Base-by-base conservation (phyloP, 768 basidiomycete species). In the Rubroboletus pulcherrimus region DNA sequence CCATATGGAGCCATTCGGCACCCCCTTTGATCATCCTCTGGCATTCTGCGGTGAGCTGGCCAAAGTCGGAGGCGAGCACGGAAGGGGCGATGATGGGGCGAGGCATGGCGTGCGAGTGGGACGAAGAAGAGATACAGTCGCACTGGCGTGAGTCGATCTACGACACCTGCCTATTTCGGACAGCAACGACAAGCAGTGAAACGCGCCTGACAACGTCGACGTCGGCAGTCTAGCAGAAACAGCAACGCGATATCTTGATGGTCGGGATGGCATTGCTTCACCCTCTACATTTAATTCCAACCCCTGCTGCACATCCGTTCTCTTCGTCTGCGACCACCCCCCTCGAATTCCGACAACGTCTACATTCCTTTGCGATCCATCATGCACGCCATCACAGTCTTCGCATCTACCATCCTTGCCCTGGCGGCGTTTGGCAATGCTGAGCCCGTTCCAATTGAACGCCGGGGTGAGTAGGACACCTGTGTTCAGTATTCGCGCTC, bases 1-100 rank as follows among this genome's bases (percentile, higher is more conserved):
- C 94, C 95, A 98, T 98, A 64, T 98, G 96, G 55, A 98, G 81
- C 97, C 97, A 98, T 72, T 98, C 89, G 21, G 95, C 95, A 12
- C 97, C 97, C 58, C 85, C 83, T 68, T 87, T 85, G 57, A 98
- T 93, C 94, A 99, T 98, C 47, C 94, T 82, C 70, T 89, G 88
- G 75, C 97, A 97, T 84, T 99, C 97, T 64, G 87, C 88, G 49
- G 86, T 87, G 63, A 99, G 84, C 67, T 96, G 87, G 40, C 93
- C 95, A 74, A 99, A 95, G 77, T 99, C 94, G 11, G 91, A 94
- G 53, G 97, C 96, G 17, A 99, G 87, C 41, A 98, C 93, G 4
- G 95, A 98, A 21, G 97, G 97, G 10, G 95, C 87, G 71, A 99
- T 93, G 75, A 98, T 98, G 14, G 92, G 85, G 63, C 81, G 84